These are phyloP conservation scores for Sicyos edulis DNA, from an alignment of 306 rosid genomes.

Conservation along the genomic window DNA sequence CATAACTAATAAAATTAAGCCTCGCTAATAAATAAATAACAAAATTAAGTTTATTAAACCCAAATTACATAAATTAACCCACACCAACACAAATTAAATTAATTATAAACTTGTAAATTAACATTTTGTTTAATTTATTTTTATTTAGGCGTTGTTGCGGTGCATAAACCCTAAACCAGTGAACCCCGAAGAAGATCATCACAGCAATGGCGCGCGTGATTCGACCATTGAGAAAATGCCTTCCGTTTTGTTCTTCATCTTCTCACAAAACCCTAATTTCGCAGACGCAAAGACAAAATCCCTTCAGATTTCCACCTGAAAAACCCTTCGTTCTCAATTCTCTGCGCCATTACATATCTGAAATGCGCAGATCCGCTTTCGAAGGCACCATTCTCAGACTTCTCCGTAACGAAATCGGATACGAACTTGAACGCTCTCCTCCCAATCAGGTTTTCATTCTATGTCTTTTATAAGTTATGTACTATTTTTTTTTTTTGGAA, in stretches of 20 bases:
- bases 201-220: slow-evolving; percentile 49
- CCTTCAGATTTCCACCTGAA: slow-evolving; percentile 17
- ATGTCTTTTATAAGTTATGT: background rate
- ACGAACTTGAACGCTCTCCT: slow-evolving; percentile 59
- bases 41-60: too few relatives aligned
- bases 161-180: slow-evolving; percentile 19
- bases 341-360: slow-evolving; percentile 52
- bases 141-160: background rate
- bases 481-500: too few relatives aligned
- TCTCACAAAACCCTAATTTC: slow-evolving; percentile 16
- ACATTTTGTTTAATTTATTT: background rate
- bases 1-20: too few relatives aligned
- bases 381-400: slow-evolving; percentile 61
- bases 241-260: slow-evolving; percentile 9
- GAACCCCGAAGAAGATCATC: background rate
- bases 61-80: too few relatives aligned
- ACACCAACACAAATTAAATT: too few relatives aligned
- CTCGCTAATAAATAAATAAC: too few relatives aligned
- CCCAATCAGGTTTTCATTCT: slow-evolving; percentile 31
- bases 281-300: slow-evolving; percentile 25
- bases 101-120: too few relatives aligned
- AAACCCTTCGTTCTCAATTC: slow-evolving; percentile 19
- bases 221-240: slow-evolving; percentile 45
- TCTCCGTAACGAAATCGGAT: slow-evolving; percentile 63
- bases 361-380: slow-evolving; percentile 69